These are phyloP conservation scores for Lotmaria passim DNA, from an alignment of 208 protist genomes.

Conservation along the genomic window DNA sequence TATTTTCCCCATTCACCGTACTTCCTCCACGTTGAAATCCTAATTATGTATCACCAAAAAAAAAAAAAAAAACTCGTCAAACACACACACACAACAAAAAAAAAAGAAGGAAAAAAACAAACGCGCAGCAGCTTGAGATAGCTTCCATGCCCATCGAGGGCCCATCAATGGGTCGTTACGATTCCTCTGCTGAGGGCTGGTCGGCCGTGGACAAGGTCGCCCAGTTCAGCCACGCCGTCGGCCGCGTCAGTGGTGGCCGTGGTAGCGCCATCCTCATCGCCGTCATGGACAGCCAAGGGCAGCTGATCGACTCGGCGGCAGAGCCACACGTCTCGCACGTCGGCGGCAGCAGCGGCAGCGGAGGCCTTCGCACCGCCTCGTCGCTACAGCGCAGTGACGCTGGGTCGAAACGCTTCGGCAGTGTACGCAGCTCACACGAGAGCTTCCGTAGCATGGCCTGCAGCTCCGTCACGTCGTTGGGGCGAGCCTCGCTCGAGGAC, in stretches of 20 bases:
- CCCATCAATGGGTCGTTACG: conserved; percentile 18
- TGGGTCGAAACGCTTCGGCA: background rate
- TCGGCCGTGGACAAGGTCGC: conserved; percentile 77
- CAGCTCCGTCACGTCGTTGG: conserved; percentile 1
- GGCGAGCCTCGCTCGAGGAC: background rate
- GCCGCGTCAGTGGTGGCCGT: conserved; percentile 61
- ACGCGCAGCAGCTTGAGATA: background rate
- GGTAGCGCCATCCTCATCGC: conserved; percentile 79
- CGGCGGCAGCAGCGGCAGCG: background rate
- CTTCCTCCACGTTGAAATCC: too few relatives aligned
- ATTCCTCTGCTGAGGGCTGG: conserved; percentile 53
- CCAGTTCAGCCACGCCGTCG: conserved; percentile 80
- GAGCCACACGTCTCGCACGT: background rate
- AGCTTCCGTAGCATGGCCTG: conserved; percentile 2
- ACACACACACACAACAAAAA: background rate
- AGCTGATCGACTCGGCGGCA: conserved; percentile 18
- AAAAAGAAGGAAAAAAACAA: background rate
- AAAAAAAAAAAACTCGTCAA: too few relatives aligned
- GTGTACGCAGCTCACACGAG: background rate
- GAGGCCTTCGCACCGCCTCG: background rate
- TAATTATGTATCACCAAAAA: background rate
- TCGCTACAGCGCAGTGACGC: background rate
- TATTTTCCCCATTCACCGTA: too few relatives aligned
- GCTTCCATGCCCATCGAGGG: conserved; percentile 6
- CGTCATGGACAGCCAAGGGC: conserved; percentile 24